phyloP scores from a whole-genome alignment of 805 yeast species.

The Cyberlindnera sargentensis region DNA sequence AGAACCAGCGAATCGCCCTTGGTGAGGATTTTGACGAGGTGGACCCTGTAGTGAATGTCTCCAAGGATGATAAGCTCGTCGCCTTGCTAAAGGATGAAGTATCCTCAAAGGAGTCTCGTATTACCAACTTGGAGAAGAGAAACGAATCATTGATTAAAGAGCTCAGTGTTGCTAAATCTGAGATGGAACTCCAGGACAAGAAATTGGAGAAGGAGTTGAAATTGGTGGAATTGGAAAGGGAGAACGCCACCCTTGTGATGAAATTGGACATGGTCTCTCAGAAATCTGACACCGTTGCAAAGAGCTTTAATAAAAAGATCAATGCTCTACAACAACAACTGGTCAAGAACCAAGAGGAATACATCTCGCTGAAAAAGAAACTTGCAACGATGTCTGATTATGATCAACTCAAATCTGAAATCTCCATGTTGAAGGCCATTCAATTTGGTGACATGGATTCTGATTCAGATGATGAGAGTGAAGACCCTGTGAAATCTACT shows the following conservation, averaged over 20 bases:
- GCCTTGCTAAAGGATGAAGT: constrained; percentile 70
- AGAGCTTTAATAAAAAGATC: constrained; percentile 10
- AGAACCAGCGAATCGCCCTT: constrained; percentile 39
- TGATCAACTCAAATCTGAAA: constrained; percentile 72
- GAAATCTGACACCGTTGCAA: constrained; percentile 24
- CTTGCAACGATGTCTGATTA: constrained; percentile 57
- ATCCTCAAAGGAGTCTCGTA: constrained; percentile 60
- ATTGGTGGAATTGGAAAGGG: constrained; percentile 55
- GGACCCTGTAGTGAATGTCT: neutral
- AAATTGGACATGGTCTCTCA: constrained; percentile 45
- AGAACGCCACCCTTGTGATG: constrained; percentile 56
- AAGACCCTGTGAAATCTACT: constrained; percentile 18
- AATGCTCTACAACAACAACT: constrained; percentile 26
- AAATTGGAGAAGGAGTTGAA: constrained; percentile 36
- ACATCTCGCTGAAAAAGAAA: constrained; percentile 41
- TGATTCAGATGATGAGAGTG: constrained; percentile 17
- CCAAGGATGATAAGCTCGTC: constrained; percentile 17
- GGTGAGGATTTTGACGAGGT: constrained; percentile 26
- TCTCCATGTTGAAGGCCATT: constrained; percentile 63
- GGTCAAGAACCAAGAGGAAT: constrained; percentile 39
- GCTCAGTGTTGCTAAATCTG: constrained; percentile 43
- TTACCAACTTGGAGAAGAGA: constrained; percentile 65
- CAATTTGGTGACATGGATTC: constrained; percentile 51
- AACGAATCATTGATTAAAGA: constrained; percentile 70
- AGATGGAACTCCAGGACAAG: constrained; percentile 35